Evolutionary conservation across 108 stramenopile genomes (phyloP).

Genomic region (Pseudonitzschia delicatissima): DNA sequence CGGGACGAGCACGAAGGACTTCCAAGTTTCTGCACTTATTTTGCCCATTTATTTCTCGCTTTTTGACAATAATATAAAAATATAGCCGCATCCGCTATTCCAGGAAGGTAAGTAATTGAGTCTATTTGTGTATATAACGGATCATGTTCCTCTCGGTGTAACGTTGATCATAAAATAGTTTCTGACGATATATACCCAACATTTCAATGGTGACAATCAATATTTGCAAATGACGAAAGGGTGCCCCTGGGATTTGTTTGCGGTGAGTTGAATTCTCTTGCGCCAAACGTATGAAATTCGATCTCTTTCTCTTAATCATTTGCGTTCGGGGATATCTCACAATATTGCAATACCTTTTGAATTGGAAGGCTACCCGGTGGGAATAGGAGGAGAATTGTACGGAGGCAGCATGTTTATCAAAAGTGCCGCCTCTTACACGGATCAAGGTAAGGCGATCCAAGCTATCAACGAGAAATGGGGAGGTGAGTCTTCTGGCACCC

Average conservation of each 20-base stretch:
- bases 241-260: conserved; percentile 90
- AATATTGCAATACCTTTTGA: background rate
- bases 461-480: conserved; percentile 78
- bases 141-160: background rate
- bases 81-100: conserved; percentile 79
- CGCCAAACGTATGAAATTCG: background rate
- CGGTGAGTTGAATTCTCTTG: conserved; percentile 11
- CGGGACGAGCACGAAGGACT: background rate
- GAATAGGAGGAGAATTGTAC: conserved; percentile 72
- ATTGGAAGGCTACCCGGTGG: conserved; percentile 57
- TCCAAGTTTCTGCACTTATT: background rate
- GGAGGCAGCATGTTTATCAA: conserved; percentile 82
- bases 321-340: background rate
- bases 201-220: background rate
- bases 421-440: conserved; percentile 75
- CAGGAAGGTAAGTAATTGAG: conserved; percentile 63
- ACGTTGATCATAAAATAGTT: background rate
- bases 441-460: conserved; percentile 82
- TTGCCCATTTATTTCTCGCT: background rate
- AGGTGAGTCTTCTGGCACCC: background rate
- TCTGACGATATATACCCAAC: background rate
- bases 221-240: conserved; percentile 40
- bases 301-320: background rate
- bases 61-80: conserved; percentile 62
- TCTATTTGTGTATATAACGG: background rate